Conservation (phyloP, 345 rosid species). For the Moricandia arvensis region DNA sequence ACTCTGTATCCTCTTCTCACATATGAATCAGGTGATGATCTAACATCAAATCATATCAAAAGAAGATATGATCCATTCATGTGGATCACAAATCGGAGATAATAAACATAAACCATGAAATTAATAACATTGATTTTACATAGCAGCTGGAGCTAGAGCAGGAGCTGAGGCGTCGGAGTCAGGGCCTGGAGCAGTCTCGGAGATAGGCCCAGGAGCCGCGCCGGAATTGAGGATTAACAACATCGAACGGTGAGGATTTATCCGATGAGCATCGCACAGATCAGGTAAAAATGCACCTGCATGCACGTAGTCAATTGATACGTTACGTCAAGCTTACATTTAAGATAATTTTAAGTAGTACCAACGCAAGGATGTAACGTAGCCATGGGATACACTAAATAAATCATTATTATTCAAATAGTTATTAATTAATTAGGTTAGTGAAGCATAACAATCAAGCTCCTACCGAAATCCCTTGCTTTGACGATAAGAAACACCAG, state of each 20-base stretch:
- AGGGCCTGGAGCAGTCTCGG: slow-evolving; percentile 17
- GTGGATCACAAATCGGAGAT: slow-evolving; percentile 4
- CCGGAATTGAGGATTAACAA: slow-evolving; percentile 65
- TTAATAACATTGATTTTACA: slow-evolving; percentile 9
- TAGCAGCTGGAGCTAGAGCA: slow-evolving; percentile 37
- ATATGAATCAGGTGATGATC: slow-evolving; percentile 16
- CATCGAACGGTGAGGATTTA: slow-evolving; percentile 77
- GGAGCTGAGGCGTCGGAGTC: slow-evolving; percentile 36
- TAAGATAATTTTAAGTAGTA: not conserved
- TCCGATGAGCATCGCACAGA: slow-evolving; percentile 57
- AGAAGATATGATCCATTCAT: slow-evolving; percentile 8
- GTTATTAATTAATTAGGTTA: slow-evolving; percentile 5
- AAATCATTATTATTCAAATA: no score
- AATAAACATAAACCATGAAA: not conserved
- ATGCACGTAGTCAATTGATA: not conserved
- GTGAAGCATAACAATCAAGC: slow-evolving; percentile 24
- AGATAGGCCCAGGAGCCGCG: slow-evolving; percentile 42
- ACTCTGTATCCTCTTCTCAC: slow-evolving; percentile 13
- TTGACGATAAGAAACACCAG: slow-evolving; percentile 1
- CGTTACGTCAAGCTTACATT: not conserved
- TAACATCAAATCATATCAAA: slow-evolving; percentile 14
- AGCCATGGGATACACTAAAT: not conserved
- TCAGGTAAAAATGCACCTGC: slow-evolving; percentile 93
- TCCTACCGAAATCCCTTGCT: slow-evolving; percentile 19
- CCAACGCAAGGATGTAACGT: not conserved